Evolutionary conservation across 2,329 filamentous ascomycete genomes (phyloP).

Genomic region (Fusarium hainanense): DNA sequence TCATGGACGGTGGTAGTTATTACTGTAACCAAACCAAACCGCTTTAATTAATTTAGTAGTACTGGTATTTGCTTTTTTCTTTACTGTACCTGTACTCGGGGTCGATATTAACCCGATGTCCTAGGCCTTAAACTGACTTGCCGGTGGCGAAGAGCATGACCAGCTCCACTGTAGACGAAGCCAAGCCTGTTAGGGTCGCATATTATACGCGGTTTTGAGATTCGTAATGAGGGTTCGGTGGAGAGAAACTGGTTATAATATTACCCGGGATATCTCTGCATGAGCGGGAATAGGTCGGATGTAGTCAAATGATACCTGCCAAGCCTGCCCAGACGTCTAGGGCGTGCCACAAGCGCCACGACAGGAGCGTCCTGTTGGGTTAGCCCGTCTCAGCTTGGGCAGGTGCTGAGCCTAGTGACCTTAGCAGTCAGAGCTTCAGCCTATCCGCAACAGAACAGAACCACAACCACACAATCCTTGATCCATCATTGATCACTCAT

Average conservation of each 20-base stretch:
- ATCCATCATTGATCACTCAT: conserved; percentile 3
- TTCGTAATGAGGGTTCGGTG: background rate
- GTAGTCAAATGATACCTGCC: background rate
- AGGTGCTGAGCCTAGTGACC: background rate
- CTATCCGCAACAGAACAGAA: background rate
- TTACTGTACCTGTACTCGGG: background rate
- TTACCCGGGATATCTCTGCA: background rate
- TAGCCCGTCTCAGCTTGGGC: background rate
- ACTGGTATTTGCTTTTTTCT: conserved; percentile 3
- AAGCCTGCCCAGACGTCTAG: background rate
- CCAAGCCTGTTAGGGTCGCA: background rate
- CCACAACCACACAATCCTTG: background rate
- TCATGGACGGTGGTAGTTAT: background rate
- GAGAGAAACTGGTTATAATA: background rate
- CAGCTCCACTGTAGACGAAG: conserved; percentile 10
- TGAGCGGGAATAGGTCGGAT: background rate
- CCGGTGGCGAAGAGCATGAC: background rate
- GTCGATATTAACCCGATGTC: background rate
- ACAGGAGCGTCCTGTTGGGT: background rate
- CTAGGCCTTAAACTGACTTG: conserved; percentile 12
- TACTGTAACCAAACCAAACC: background rate
- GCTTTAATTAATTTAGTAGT: background rate
- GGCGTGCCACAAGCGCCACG: background rate
- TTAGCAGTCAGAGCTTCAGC: background rate
- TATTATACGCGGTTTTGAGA: background rate